Conservation (phyloP, 352 stramenopile genomes). For the Globisporangium middletonii region DNA sequence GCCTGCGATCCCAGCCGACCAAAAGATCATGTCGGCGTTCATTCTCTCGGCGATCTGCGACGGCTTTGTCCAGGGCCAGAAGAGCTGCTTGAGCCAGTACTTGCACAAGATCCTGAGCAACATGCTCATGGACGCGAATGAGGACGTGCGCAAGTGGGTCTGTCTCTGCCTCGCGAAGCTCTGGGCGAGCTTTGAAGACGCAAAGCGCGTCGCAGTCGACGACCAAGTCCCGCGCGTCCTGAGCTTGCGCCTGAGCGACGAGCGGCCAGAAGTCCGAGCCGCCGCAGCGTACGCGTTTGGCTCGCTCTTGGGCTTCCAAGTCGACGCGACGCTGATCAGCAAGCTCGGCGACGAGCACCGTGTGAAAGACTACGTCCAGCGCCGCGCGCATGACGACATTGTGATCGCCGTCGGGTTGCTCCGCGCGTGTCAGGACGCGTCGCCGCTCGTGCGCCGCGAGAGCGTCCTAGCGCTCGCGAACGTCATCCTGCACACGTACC, state of each 20-base stretch:
- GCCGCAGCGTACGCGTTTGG: conserved; percentile 92
- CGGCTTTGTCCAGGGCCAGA: conserved; percentile 89
- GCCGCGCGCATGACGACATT: conserved; percentile 63
- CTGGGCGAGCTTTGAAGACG: conserved; percentile 89
- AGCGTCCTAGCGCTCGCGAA: conserved; percentile 79
- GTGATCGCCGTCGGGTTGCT: conserved; percentile 60
- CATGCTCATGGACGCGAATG: conserved; percentile 50
- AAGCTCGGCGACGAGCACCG: conserved; percentile 40
- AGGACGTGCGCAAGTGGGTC: conserved; percentile 75
- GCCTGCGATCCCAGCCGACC: conserved; percentile 70
- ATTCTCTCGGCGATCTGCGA: conserved; percentile 94
- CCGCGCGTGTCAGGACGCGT: conserved; percentile 70
- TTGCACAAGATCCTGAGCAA: conserved; percentile 76
- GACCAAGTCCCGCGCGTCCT: conserved; percentile 84
- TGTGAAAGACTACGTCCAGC: conserved; percentile 54
- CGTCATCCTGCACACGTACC: conserved; percentile 83
- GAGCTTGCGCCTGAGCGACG: conserved; percentile 75
- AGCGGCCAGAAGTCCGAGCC: conserved; percentile 87
- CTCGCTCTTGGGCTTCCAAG: conserved; percentile 85
- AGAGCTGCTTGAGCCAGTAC: conserved; percentile 90
- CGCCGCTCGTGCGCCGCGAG: conserved; percentile 77
- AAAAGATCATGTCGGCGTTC: conserved; percentile 95
- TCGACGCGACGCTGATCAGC: conserved; percentile 43
- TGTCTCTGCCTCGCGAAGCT: conserved; percentile 94
- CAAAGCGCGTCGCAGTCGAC: conserved; percentile 83